Percentiles rank a stretch among this genome's conserved stretches.
Evolutionary conservation across 768 basidiomycete species (phyloP).

Genomic region (Pulveroboletus sp.): DNA sequence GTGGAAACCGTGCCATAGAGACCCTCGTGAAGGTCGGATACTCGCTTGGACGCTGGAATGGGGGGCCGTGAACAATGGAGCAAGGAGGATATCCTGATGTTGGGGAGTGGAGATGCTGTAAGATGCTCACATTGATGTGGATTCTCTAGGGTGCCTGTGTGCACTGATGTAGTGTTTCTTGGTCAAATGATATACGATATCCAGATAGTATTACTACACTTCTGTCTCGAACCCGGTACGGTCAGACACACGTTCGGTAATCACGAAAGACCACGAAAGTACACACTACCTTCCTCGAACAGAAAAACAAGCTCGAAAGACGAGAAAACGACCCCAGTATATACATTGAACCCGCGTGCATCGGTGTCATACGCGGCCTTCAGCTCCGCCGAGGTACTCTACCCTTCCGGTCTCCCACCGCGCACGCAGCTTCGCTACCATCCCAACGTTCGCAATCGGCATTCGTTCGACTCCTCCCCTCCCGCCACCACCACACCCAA

Average conservation of each 20-base stretch:
- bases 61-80: slow-evolving; percentile 3
- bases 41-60: slow-evolving; percentile 25
- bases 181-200: too few relatives aligned
- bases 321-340: not conserved
- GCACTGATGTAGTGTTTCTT: too few relatives aligned
- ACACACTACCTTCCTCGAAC: not conserved
- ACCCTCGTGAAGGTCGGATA: slow-evolving; percentile 52
- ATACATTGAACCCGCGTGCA: not conserved
- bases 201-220: too few relatives aligned
- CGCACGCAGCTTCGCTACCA: slow-evolving; percentile 20
- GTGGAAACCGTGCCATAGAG: slow-evolving; percentile 43
- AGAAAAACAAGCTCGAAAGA: not conserved
- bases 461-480: not conserved
- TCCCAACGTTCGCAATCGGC: slow-evolving; percentile 8
- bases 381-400: not conserved
- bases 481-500: not conserved
- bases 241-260: not conserved
- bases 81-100: too few relatives aligned
- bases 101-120: not conserved
- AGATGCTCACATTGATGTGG: not conserved
- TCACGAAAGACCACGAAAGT: not conserved
- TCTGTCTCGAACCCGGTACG: not conserved
- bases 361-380: not conserved
- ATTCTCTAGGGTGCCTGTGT: not conserved
- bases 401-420: slow-evolving; percentile 14